Percentiles rank a stretch among this genome's conserved stretches.
Evolutionary conservation across 2,329 filamentous ascomycete genomes (phyloP).

Genomic region (Claviceps arundinis): DNA sequence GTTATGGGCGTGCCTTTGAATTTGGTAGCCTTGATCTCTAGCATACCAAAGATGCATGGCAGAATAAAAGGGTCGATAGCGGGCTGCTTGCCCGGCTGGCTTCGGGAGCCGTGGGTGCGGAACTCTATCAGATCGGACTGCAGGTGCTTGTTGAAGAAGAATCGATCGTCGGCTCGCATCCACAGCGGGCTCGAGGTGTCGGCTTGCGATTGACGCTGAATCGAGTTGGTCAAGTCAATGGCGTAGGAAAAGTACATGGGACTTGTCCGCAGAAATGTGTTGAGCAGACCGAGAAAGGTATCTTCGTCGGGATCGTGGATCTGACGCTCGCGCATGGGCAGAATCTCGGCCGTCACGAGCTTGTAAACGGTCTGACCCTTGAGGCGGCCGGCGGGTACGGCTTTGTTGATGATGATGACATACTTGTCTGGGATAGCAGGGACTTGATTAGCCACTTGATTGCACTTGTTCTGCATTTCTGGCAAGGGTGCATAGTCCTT

Average conservation of each 20-base stretch:
- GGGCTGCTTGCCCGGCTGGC: conserved; percentile 56
- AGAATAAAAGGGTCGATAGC: conserved; percentile 84
- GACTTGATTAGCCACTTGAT: not conserved
- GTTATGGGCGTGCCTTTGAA: conserved; percentile 79
- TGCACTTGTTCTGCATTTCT: not conserved
- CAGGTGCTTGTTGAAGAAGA: conserved; percentile 97
- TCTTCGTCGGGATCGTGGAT: conserved; percentile 92
- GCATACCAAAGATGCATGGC: conserved; percentile 90
- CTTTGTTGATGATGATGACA: conserved; percentile 91
- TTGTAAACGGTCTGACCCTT: conserved; percentile 97
- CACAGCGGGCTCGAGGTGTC: conserved; percentile 65
- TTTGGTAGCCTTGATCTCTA: conserved; percentile 75
- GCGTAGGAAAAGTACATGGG: conserved; percentile 99
- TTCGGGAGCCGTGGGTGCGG: conserved; percentile 48
- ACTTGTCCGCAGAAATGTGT: conserved; percentile 65
- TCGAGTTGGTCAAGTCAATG: conserved; percentile 89
- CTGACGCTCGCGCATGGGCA: conserved; percentile 83
- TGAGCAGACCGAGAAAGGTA: conserved; percentile 71
- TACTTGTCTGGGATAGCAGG: conserved; percentile 60
- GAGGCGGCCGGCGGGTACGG: conserved; percentile 75
- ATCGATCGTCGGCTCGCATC: conserved; percentile 88
- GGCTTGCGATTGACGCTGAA: conserved; percentile 79
- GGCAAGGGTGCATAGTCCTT: not conserved
- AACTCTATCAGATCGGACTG: conserved; percentile 88
- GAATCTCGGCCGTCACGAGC: conserved; percentile 77